Percentiles rank a stretch among this genome's conserved stretches.
Conservation (phyloP, 2,329 filamentous ascomycete genomes). For the Colletotrichum zoysiae region DNA sequence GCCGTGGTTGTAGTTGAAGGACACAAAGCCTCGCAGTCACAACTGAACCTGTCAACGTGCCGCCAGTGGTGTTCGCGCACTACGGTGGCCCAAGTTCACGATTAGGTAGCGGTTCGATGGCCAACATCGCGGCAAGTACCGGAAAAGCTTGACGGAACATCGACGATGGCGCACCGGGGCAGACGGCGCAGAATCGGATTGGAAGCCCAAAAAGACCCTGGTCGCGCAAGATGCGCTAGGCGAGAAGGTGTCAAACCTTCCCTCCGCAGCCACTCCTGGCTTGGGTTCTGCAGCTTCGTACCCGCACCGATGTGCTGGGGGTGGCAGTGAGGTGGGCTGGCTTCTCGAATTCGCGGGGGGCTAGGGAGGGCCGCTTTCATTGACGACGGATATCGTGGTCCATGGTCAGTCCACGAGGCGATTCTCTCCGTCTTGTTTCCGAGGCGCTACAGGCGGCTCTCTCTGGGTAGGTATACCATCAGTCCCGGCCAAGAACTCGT, state of each 20-base stretch:
- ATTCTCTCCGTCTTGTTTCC: not conserved
- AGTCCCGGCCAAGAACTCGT: constrained; percentile 2
- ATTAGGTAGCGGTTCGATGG: no score
- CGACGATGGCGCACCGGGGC: constrained; percentile 19
- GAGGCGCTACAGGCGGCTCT: not conserved
- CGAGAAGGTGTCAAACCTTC: constrained; percentile 13
- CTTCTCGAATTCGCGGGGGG: constrained; percentile 27
- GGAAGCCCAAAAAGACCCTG: constrained; percentile 17
- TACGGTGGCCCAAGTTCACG: not conserved
- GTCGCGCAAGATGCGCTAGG: constrained; percentile 21
- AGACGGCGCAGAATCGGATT: constrained; percentile 23
- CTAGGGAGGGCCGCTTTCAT: not conserved
- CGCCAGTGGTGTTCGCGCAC: no score
- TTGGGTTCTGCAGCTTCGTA: constrained; percentile 37
- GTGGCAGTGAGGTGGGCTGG: constrained; percentile 7
- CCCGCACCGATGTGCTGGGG: constrained; percentile 32
- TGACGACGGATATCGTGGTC: not conserved
- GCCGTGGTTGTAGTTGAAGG: not conserved
- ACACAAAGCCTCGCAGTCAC: not conserved
- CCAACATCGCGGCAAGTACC: constrained; percentile 10
- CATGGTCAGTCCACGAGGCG: not conserved
- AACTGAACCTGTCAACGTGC: constrained; percentile 29
- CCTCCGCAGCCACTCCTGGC: constrained; percentile 19
- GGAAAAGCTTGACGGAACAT: constrained; percentile 7
- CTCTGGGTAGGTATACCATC: not conserved